Evolutionary conservation across 768 basidiomycete species (phyloP).

Genomic region (Lyophyllum semitale): DNA sequence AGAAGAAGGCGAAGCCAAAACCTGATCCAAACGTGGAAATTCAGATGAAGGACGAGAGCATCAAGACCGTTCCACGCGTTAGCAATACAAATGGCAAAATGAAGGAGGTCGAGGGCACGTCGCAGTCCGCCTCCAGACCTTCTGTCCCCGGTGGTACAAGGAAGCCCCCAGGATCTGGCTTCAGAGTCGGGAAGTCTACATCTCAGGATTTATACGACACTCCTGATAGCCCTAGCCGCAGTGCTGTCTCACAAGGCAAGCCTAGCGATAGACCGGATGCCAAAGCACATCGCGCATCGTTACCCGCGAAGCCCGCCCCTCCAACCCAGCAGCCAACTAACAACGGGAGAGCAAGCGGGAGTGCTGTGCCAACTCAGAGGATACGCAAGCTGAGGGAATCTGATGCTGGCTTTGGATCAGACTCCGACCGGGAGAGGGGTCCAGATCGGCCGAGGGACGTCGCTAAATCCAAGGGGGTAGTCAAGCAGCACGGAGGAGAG

Average conservation of each 20-base stretch:
- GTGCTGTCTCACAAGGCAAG: conserved; percentile 11
- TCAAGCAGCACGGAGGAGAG: conserved; percentile 2
- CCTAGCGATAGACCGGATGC: conserved; percentile 16
- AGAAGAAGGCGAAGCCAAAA: conserved; percentile 47
- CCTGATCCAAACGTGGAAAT: conserved; percentile 41
- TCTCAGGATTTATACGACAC: conserved; percentile 17
- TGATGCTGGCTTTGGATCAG: conserved; percentile 15
- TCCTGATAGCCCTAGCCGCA: conserved; percentile 4
- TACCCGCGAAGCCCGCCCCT: conserved; percentile 35
- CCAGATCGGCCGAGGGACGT: conserved; percentile 18
- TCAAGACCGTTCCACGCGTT: conserved; percentile 23
- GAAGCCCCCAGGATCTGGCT: conserved; percentile 52
- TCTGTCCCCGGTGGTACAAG: conserved; percentile 22
- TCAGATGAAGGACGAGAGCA: conserved; percentile 51
- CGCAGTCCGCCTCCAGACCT: conserved; percentile 18
- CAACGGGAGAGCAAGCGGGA: conserved; percentile 24
- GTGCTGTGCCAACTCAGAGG: conserved; percentile 9
- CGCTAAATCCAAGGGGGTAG: conserved; percentile 6
- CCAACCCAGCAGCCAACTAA: conserved; percentile 20
- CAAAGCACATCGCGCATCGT: conserved; percentile 23
- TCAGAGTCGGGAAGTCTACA: conserved; percentile 36
- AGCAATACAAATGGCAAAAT: conserved; percentile 10
- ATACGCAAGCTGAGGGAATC: conserved; percentile 19
- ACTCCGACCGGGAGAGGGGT: conserved; percentile 23
- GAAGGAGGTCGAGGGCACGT: not conserved